Evolutionary conservation across 2,329 filamentous ascomycete species (phyloP), one percentile per base, ranked within the genome.

Genomic region (Sporothrix globosa): DNA sequence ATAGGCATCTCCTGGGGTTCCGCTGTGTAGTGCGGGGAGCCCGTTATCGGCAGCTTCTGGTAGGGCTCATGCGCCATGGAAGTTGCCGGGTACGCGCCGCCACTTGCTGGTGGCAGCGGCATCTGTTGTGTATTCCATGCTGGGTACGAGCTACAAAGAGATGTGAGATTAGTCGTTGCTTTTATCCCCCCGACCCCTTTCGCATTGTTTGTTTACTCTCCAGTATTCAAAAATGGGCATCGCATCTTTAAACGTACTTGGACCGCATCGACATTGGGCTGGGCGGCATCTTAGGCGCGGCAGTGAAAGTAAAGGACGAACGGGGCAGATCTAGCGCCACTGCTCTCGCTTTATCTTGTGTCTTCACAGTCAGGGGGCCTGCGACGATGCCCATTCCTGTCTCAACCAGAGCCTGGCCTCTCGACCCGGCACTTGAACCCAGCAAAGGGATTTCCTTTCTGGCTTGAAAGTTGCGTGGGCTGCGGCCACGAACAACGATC

Each of bases 381-480:
- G 87, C 86, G 58, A 88, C 86, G 71, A 89, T 87, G 7, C 87
- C 86, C 44, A 88, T 76, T 2, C 87, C 87, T 0, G 86, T 88
- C 77, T 88, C 87, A n/a, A 89, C 87, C 61, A 90, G 81, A 48
- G 89, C 89, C 78, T 96, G 94, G 53, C 93, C 89, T n/a, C 91
- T 86, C 39, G 92, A 92, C 34, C 90, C 90, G 27, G 90, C 90
- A 74, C 91, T 92, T 19, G 87, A 89, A 21, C 92, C 92, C 69
- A 93, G 87, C 61, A 98, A 85, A 2, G 95, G 93, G 72, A 97
- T 91, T 79, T 98, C 95, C 79, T 97, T 97, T 68, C 95, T 87
- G 11, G 93, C 91, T 79, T 97, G 93, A 79, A 98, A 98, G 80
- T 98, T 98, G 50, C 95, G 87, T 4, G 95, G 95, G 79, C 94